Percentiles rank a stretch among this genome's conserved stretches.
phyloP scores from a whole-genome alignment of 2,329 filamentous ascomycete species.

The Cordyceps cicadae region DNA sequence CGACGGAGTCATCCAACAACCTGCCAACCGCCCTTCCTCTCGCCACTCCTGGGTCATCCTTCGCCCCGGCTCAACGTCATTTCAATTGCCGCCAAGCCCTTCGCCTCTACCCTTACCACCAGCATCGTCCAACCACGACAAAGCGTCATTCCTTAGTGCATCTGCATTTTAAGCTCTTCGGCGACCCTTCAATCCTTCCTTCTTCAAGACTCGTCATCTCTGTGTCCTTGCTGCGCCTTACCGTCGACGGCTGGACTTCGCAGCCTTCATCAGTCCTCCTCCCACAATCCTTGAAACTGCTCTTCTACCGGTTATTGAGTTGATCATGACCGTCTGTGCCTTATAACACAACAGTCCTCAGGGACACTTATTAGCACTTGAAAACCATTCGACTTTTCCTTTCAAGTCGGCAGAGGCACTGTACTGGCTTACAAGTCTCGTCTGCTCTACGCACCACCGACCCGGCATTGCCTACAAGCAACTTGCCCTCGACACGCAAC shows the following conservation, averaged over 20 bases:
- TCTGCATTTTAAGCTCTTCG: background rate
- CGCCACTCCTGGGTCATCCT: background rate
- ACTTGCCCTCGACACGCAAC: background rate
- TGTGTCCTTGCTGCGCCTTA: background rate
- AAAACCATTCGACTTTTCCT: background rate
- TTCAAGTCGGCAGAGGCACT: constrained; percentile 13
- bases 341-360: constrained; percentile 32
- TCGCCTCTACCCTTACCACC: background rate
- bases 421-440: constrained; percentile 20
- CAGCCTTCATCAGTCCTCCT: background rate
- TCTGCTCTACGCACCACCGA: constrained; percentile 16
- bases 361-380: constrained; percentile 22
- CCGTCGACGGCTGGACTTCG: background rate
- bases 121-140: background rate
- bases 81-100: constrained; percentile 1
- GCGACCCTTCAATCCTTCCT: background rate
- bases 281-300: background rate
- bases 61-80: constrained; percentile 1
- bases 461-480: background rate
- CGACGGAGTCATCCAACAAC: background rate
- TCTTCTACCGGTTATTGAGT: constrained; percentile 11
- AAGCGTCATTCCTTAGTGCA: background rate
- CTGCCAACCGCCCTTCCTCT: background rate
- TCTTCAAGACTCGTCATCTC: background rate
- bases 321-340: constrained; percentile 24